Evolutionary conservation across 441 rosid species (phyloP), one percentile per base, ranked within the genome.

Genomic region (Heliophila coronopifolia): DNA sequence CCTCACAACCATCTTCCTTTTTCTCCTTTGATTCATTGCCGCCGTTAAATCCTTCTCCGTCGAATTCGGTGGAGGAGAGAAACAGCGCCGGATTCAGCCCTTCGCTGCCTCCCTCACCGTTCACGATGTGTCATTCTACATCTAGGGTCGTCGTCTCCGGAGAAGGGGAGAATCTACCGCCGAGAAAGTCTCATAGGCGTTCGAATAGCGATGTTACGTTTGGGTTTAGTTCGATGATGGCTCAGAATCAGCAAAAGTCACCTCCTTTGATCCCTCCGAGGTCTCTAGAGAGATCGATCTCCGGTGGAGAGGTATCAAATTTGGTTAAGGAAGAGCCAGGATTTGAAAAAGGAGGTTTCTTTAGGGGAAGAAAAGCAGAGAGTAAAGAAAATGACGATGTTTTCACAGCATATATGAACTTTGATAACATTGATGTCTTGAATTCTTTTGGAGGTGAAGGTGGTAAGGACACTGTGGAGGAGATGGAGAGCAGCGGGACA

Each of bases 401-500:
- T 63, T 77, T 90, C 72, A 81, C 86, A 3, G 89, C 94, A 2
- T 84, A 84, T 49, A 84, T 90, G 92, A 86, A 90, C 71, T 70
- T 86, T 69, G 98, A 90, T 7, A 75, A 69, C 24, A 86, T 86
- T 23, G 94, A 90, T 68, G 77, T 71, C 0, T 52, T 86, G 77
- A 86, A 86, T 70, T 82, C 98, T 17, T 81, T 86, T 2, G 90
- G 77, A 20, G 79, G 87, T 10, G 93, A 85, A 65, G 83, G 79
- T 66, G 79, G 73, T 61, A 75, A 68, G 71, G 71, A 64, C 14
- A 78, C 73, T 69, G 74, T 69, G 16, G 97, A 86, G 42, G 94
- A 86, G 63, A 70, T 84, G 76, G 98, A 84, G 56, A 90, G 94
- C 39, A 73, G 98, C 9, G 94, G 92, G 35, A 78, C 98, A n/a